Base-by-base conservation (phyloP, 495 filamentous ascomycete species). In the Penicillium herquei region DNA sequence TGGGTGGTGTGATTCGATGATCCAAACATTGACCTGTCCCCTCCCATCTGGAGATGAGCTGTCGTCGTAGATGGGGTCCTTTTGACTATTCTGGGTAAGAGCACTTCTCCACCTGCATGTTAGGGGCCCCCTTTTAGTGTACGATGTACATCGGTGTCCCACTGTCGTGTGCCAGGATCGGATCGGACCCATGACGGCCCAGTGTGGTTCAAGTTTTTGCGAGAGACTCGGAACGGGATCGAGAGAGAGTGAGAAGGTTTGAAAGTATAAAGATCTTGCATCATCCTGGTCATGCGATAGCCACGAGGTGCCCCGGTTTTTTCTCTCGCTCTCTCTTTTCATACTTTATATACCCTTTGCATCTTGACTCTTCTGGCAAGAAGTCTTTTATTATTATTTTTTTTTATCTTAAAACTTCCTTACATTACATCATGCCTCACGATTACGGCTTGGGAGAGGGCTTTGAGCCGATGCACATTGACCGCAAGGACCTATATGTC, bases 401-500 rank as follows among this genome's bases (percentile, higher is more conserved):
- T 8, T 14, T 40, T 16, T 2, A 31, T 39, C 35, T 34, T 10
- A 32, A 14, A 34, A 32, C 14, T n/a, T 39, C 42, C 21, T 26
- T 26, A 26, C 21, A 26, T 26, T 26, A 26, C 21, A 26, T 26
- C 13, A 14, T 39, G 21, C 33, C 35, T 49, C 8, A 37, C 39
- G 46, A 57, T 30, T 18, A 57, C 54, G 60, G 45, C 66, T 64
- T 62, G 13, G 59, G 56, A 7, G 0, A 16, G 10, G 64, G 54
- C 21, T 41, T 51, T 62, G 66, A 52, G 60, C 70, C 54, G 51
- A 74, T 69, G 57, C 87, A 89, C 70, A 79, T 91, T 61, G 82
- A 86, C 68, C 82, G 87, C 17, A 85, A 86, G 64, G 77, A 82
- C 18, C 71, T 91, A 10, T 89, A 90, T 68, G 87, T 81, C 16